Conservation (phyloP, 345 rosid genomes). For the Boechera retrofracta region DNA sequence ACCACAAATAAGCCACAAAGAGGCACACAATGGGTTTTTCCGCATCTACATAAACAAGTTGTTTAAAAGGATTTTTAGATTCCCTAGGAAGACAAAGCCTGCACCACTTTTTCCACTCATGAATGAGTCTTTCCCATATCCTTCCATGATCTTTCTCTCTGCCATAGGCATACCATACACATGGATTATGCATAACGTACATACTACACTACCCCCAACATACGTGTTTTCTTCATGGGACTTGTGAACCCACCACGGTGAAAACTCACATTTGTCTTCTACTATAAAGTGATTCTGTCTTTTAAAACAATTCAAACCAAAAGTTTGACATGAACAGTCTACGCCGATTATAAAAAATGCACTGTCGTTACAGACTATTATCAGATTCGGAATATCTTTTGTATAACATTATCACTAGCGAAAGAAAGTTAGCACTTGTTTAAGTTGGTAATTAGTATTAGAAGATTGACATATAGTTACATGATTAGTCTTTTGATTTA, state of each 20-base stretch:
- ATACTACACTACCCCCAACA: conserved; percentile 17
- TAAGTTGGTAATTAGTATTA: conserved; percentile 16
- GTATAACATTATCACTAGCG: not conserved
- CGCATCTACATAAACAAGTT: not conserved
- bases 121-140: conserved; percentile 41
- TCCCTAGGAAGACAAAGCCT: conserved; percentile 46
- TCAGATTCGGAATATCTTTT: conserved; percentile 14
- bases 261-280: conserved; percentile 45
- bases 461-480: not conserved
- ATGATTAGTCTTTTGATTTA: conserved; percentile 7
- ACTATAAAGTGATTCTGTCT: conserved; percentile 27
- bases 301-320: conserved; percentile 1
- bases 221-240: conserved; percentile 46
- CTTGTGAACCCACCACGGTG: conserved; percentile 40
- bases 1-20: too few species aligned
- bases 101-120: conserved; percentile 44
- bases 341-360: not conserved
- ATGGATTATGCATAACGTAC: conserved; percentile 13
- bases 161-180: conserved; percentile 24
- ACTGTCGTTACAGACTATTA: conserved; percentile 22
- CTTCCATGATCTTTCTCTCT: conserved; percentile 42
- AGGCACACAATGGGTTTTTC: too few species aligned
- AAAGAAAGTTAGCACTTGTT: not conserved
- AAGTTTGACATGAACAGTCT: conserved; percentile 32
- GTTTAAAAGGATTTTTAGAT: conserved; percentile 22